These are phyloP conservation scores for Climacium dendroides DNA, from an alignment of 225 moss, liverwort and hornwort species.

Conservation along the genomic window DNA sequence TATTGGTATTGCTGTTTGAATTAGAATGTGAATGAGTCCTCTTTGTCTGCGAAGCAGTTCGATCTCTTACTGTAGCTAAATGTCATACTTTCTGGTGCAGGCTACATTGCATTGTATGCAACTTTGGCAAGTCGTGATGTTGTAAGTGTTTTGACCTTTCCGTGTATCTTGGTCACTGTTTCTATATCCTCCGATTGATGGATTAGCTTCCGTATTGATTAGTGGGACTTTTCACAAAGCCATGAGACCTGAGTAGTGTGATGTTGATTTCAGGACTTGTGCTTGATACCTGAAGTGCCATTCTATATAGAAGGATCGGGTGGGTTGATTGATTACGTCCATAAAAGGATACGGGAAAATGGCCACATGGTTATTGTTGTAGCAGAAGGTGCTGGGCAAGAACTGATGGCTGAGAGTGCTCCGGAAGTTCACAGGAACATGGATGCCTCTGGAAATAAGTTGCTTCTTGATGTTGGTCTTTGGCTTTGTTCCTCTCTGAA, in stretches of 20 bases:
- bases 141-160: conserved; percentile 1
- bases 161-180: background rate
- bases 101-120: conserved; percentile 61
- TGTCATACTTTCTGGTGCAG: conserved; percentile 19
- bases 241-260: background rate
- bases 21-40: background rate
- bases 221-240: background rate
- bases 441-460: conserved; percentile 63
- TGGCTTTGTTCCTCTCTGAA: conserved; percentile 52
- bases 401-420: conserved; percentile 38
- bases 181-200: background rate
- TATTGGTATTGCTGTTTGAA: background rate
- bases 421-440: background rate
- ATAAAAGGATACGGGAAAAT: conserved; percentile 20
- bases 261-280: conserved; percentile 38
- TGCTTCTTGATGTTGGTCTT: conserved; percentile 57
- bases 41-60: background rate
- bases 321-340: conserved; percentile 40
- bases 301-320: conserved; percentile 47
- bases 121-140: conserved; percentile 76
- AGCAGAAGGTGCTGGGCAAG: conserved; percentile 74
- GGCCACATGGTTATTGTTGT: conserved; percentile 65
- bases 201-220: background rate
- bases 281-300: conserved; percentile 71
- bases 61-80: background rate